A percentile compares a stretch with the other conserved stretches of the same genome.
phyloP scores from a whole-genome alignment of 164 flowering plant species.

The Berberis vulgaris region DNA sequence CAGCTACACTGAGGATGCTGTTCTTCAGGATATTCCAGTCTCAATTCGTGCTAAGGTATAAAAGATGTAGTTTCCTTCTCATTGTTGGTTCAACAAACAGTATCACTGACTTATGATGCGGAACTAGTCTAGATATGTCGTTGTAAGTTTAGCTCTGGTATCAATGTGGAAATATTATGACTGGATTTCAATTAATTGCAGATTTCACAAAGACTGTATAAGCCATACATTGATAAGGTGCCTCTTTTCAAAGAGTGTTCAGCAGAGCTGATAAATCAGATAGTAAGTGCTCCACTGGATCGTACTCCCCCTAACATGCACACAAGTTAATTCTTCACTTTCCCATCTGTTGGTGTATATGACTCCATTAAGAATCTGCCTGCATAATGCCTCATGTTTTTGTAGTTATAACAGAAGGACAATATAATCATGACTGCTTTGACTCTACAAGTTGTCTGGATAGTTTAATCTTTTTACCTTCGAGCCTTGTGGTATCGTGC shows the following conservation, averaged over 20 bases:
- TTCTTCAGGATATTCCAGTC: slow-evolving; percentile 69
- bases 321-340: too few relatives aligned
- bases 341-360: too few relatives aligned
- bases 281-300: slow-evolving; percentile 41
- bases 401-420: too few relatives aligned
- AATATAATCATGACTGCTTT: too few relatives aligned
- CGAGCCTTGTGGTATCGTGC: too few relatives aligned
- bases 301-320: too few relatives aligned
- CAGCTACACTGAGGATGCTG: slow-evolving; percentile 54
- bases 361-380: too few relatives aligned
- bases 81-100: not conserved
- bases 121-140: not conserved
- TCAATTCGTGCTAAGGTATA: slow-evolving; percentile 68
- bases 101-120: not conserved
- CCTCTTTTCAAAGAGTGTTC: slow-evolving; percentile 81
- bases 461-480: too few relatives aligned
- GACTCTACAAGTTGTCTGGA: too few relatives aligned
- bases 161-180: not conserved
- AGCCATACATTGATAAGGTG: slow-evolving; percentile 44
- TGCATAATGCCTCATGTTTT: too few relatives aligned
- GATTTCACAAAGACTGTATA: slow-evolving; percentile 75
- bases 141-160: not conserved
- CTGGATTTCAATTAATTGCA: slow-evolving; percentile 23
- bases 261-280: slow-evolving; percentile 66
- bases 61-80: not conserved